These are phyloP conservation scores for Camelina hispida DNA, from an alignment of 345 rosid genomes.

Conservation along the genomic window DNA sequence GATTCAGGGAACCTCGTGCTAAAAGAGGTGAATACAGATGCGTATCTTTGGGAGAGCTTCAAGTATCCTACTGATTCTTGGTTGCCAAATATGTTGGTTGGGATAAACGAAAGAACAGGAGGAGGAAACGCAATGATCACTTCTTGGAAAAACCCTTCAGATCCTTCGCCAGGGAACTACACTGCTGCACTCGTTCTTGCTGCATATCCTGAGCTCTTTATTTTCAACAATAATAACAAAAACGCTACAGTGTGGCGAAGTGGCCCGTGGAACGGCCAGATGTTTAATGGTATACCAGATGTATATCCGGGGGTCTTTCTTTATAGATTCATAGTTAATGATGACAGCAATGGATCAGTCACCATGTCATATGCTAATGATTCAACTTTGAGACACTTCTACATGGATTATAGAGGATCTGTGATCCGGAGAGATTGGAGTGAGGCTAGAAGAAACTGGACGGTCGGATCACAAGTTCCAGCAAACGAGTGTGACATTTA, in stretches of 20 bases:
- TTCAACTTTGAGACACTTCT: conserved; percentile 23
- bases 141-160: conserved; percentile 61
- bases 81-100: conserved; percentile 49
- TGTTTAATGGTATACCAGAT: conserved; percentile 46
- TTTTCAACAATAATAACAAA: conserved; percentile 47
- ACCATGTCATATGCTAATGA: conserved; percentile 31
- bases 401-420: conserved; percentile 40
- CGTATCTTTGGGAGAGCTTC: conserved; percentile 63
- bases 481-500: conserved; percentile 51
- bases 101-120: conserved; percentile 40
- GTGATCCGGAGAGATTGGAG: conserved; percentile 33
- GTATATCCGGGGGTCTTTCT: conserved; percentile 38
- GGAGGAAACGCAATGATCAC: conserved; percentile 38
- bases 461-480: conserved; percentile 23
- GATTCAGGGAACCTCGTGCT: conserved; percentile 64
- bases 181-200: conserved; percentile 42
- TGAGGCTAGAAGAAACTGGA: conserved; percentile 30
- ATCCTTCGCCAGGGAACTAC: conserved; percentile 59
- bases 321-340: conserved; percentile 38
- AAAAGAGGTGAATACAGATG: conserved; percentile 25
- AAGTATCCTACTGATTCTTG: conserved; percentile 48
- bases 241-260: conserved; percentile 53
- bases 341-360: conserved; percentile 30
- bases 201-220: conserved; percentile 45
- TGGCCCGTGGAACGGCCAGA: conserved; percentile 65